Conservation (phyloP, 305 asterid species). For the Fraxinus velutina region DNA sequence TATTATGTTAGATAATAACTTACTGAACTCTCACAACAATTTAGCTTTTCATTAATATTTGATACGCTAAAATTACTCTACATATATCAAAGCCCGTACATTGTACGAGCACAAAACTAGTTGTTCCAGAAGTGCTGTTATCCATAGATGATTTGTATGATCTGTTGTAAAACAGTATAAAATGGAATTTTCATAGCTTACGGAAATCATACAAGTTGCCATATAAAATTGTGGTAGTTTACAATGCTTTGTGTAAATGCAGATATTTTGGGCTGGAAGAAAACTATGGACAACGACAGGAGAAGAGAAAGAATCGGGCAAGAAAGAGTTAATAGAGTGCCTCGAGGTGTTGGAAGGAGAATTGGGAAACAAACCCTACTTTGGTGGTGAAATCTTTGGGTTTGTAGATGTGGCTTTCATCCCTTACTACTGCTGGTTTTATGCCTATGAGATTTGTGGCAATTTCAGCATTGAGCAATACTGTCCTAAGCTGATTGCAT, state of each 20-base stretch:
- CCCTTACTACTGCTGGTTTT: conserved; percentile 39
- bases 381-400: conserved; percentile 44
- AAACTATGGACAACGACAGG: conserved; percentile 34
- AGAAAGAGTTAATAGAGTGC: conserved; percentile 22
- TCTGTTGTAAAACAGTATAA: neutral
- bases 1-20: too few relatives aligned
- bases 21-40: too few relatives aligned
- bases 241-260: neutral
- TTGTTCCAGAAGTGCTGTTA: neutral
- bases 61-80: too few relatives aligned
- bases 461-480: conserved; percentile 31
- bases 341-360: conserved; percentile 36
- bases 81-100: too few relatives aligned
- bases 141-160: neutral
- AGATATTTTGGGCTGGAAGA: conserved; percentile 30
- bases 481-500: conserved; percentile 38
- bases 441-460: conserved; percentile 37
- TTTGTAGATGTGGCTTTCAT: conserved; percentile 39
- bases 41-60: too few relatives aligned
- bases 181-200: neutral
- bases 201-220: neutral
- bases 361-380: conserved; percentile 39
- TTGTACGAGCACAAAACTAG: too few relatives aligned
- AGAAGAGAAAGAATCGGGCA: conserved; percentile 44
- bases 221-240: neutral